Conservation (phyloP, 208 protist species). For the Crithidia bombi region DNA sequence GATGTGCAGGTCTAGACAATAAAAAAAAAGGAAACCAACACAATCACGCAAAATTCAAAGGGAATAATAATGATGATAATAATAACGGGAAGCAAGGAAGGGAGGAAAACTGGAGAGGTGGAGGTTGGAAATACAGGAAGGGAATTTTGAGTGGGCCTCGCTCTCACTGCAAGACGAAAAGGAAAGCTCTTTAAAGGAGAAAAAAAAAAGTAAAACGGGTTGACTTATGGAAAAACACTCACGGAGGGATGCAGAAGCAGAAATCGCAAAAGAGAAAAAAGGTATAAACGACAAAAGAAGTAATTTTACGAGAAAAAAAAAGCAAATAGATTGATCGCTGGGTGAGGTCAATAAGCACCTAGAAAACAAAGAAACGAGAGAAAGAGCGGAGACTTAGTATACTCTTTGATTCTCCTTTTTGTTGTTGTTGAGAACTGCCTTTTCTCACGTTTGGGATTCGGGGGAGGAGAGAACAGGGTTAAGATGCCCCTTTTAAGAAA, state of each 20-base stretch:
- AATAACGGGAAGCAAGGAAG: not conserved
- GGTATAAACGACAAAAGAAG: not conserved
- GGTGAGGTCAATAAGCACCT: not conserved
- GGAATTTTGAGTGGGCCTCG: too few species aligned
- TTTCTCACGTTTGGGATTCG: too few species aligned
- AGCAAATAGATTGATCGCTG: constrained; percentile 5
- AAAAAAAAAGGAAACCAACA: constrained; percentile 13
- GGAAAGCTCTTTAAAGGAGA: constrained; percentile 9
- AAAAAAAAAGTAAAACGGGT: not conserved
- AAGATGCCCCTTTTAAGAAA: too few species aligned
- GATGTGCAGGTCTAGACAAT: not conserved
- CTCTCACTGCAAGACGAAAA: too few species aligned
- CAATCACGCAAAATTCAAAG: not conserved
- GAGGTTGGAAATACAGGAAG: not conserved
- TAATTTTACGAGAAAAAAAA: constrained; percentile 1
- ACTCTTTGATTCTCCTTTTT: not conserved
- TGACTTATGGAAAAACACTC: not conserved
- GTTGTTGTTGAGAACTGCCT: not conserved
- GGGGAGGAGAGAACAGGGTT: too few species aligned
- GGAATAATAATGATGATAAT: constrained; percentile 4
- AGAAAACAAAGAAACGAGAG: not conserved
- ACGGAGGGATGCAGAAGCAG: not conserved
- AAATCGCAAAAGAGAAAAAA: constrained; percentile 2
- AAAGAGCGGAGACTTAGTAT: not conserved
- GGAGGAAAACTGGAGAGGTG: not conserved